Evolutionary conservation across 169 alveolate genomes (phyloP).

Genomic region (Plasmodium malariae): DNA sequence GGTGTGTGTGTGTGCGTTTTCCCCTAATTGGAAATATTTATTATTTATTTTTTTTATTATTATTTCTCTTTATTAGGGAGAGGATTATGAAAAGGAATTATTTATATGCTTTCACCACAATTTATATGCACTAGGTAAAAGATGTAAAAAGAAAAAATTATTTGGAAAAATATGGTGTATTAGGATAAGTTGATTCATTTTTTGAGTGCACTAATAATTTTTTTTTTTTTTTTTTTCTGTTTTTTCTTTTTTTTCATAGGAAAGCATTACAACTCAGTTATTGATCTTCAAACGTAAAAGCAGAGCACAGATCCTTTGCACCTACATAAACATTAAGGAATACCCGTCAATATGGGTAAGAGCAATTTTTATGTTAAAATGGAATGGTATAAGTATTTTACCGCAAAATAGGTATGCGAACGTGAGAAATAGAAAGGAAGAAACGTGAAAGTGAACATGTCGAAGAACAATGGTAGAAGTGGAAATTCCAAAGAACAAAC

Average conservation of each 20-base stretch:
- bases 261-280: conserved; percentile 58
- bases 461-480: no score
- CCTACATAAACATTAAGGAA: no score
- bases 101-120: conserved; percentile 68
- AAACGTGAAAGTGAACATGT: no score
- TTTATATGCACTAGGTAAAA: conserved; percentile 62
- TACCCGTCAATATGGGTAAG: no score
- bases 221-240: not conserved
- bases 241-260: conserved; percentile 23
- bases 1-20: not conserved
- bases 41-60: not conserved
- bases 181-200: not conserved
- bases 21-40: not conserved
- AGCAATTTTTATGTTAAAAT: no score
- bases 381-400: no score
- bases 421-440: no score
- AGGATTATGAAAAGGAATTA: conserved; percentile 47
- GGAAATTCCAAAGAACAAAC: no score
- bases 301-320: no score
- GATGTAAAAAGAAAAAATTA: not conserved
- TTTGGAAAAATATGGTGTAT: not conserved
- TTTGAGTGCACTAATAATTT: not conserved
- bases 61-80: conserved; percentile 36
- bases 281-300: conserved; percentile 13
- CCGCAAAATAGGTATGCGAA: no score